Base-by-base conservation (phyloP, 2,329 filamentous ascomycete species). In the Talaromyces rugulosus region DNA sequence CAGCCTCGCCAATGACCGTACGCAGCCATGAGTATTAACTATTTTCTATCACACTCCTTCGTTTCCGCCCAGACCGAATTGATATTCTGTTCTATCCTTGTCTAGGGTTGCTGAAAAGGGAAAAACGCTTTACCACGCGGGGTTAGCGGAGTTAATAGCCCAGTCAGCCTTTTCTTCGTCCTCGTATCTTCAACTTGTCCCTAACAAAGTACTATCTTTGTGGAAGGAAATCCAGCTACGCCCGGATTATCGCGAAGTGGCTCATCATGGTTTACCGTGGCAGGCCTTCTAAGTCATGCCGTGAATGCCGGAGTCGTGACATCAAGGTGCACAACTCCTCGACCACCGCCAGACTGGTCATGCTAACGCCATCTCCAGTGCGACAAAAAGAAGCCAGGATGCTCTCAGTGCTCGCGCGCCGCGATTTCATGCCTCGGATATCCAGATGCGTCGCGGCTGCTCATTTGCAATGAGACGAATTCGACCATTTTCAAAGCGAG, bases 231-330 rank as follows among this genome's bases (percentile, higher is more conserved):
- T 14, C 4, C 16, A 14, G 16, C 36, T 16, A 5, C 12, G n/a
- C 2, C n/a, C 1, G 31, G 12, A 30, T 12, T 31, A 34, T 28
- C n/a, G 5, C 12, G 30, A 28, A 4, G n/a, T 9, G 4, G 8
- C 27, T 31, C 44, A 57, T 1, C 7, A 61, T 61, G 59, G 59
- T 61, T 16, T 61, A 61, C 27, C 59, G 59, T 28, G 59, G 59
- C 14, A 61, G 50, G 54, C 59, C 59, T 9, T 61, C 54, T 11
- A 57, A 61, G 40, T 61, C 53, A n/a, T 61, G 59, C 44, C 59
- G 59, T 9, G 34, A 61, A 36, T 61, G 59, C 52, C 54, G 59
- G 7, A 52, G 42, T 16, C 59, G 59, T 23, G 59, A 61, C 42
- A 61, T 61, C 33, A 61, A 57, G 44, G 59, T 55, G 31, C 54